Evolutionary conservation across 2,329 filamentous ascomycete genomes (phyloP), one percentile per base, ranked within the genome.

Genomic region (Fusarium succisae): DNA sequence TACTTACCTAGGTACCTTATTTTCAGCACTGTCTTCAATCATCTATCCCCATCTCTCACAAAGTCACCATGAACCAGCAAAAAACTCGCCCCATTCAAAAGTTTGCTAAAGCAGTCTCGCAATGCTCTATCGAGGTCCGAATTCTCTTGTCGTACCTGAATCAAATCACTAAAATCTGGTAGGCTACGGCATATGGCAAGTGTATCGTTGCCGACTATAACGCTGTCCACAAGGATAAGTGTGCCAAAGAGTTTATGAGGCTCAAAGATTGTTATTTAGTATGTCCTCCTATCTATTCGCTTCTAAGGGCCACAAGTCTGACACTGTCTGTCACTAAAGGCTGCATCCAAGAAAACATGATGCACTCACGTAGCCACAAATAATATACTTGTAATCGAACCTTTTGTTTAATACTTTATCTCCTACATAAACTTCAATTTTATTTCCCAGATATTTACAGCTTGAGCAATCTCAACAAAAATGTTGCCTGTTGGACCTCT

Each of bases 171-270:
- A 53, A 60, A 18, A 62, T 66, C 38, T 14, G 41, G 30, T 24
- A 98, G 96, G 93, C 94, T 59, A 88, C 94, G 6, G 86, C 90
- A 18, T 99, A 98, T 80, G 96, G 96, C 75, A 95, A 95, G 86
- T 99, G 96, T 81, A 91, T 99, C 73, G 89, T 96, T 57, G 90
- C 91, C 44, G 96, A 98, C 80, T 98, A 97, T 84, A 96, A 96
- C 80, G 90, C 94, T 8, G 90, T 98, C 7, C 90, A 95, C 77
- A 97, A 97, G 80, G 94, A 98, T 80, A 96, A 96, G 86, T 99
- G 96, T 80, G 87, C 88, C 9, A 91, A 90, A 66, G 95, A 98
- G 80, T 98, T 99, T 77, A 86, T 96, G 82, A 91, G 86, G 74
- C 82, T 98, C 55, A 98, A 97, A 81, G 88, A 97, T 75, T 98